These are phyloP conservation scores for Besnoitia besnoiti DNA, from an alignment of 169 alveolate species.

Conservation along the genomic window DNA sequence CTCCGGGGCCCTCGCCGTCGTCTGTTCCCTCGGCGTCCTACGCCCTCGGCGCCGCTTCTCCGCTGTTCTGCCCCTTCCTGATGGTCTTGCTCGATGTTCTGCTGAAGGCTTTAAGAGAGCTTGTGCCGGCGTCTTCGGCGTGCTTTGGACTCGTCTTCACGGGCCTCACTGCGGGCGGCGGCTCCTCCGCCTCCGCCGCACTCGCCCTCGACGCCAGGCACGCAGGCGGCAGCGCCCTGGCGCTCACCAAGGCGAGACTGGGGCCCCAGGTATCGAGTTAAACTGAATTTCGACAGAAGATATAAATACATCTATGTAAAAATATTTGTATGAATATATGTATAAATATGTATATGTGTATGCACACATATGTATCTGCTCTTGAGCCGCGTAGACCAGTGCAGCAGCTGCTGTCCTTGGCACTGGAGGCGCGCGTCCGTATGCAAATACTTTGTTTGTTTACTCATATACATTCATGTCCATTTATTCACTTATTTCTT, in stretches of 20 bases:
- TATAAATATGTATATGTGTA: not conserved
- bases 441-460: too few relatives aligned
- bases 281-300: not conserved
- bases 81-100: not conserved
- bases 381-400: not conserved
- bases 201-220: not conserved
- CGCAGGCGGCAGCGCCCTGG: not conserved
- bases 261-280: not conserved
- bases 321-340: not conserved
- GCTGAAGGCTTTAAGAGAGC: not conserved
- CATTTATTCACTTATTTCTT: too few relatives aligned
- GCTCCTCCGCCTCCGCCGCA: not conserved
- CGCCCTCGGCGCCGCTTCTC: not conserved
- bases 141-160: not conserved
- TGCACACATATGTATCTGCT: not conserved
- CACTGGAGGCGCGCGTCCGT: too few relatives aligned
- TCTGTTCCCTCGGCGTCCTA: too few relatives aligned
- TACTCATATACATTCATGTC: too few relatives aligned
- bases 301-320: not conserved
- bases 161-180: slow-evolving; percentile 29
- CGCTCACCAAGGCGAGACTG: not conserved
- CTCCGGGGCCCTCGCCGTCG: too few relatives aligned
- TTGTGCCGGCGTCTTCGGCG: not conserved
- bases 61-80: not conserved
- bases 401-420: too few relatives aligned